Evolutionary conservation across 345 rosid species (phyloP), one percentile per base, ranked within the genome.

Genomic region (Angophora floribunda): DNA sequence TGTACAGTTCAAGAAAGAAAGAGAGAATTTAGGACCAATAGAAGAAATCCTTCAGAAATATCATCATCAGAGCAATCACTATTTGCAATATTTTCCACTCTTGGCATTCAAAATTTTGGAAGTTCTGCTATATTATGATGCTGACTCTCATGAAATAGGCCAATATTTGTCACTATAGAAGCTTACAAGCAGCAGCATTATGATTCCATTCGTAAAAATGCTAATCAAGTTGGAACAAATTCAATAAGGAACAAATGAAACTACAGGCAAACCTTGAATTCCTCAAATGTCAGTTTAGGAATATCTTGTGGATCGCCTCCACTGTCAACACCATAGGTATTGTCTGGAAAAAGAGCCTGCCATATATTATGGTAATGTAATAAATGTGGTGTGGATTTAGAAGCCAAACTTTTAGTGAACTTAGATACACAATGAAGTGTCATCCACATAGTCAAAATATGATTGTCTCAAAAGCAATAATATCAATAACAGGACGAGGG

Each of bases 241-340:
- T 36, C 50, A 10, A 49, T 28, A 85, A 12, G 53, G 41, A 85
- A 85, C 49, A 87, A 32, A 45, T 10, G 84, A 17, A 16, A 70
- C 51, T 17, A 50, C 4, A 44, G 22, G 47, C 86, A 82, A 49
- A 96, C 99, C 99, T 96, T 92, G 90, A 97, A 97, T 91, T 97
- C 96, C 92, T 95, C 98, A 89, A 95, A 96, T 85, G 98, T 95
- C 93, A 97, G 93, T 89, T 94, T 91, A 52, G 99, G 98, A 88
- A 97, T 97, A 87, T 88, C 96, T 93, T 91, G 94, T 61, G 99
- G 99, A 92, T 97, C 99, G 61, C 99, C 99, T 88, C 99, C 99
- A 89, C 99, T 97, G 90, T 97, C 99, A 89, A 97, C 99, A 89
- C 99, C 98, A 86, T 97, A 97, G 55, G 99, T 92, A 92, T 97